Conservation (phyloP, 1,284 basidiomycete genomes). For the Trichosporon ovoides region DNA sequence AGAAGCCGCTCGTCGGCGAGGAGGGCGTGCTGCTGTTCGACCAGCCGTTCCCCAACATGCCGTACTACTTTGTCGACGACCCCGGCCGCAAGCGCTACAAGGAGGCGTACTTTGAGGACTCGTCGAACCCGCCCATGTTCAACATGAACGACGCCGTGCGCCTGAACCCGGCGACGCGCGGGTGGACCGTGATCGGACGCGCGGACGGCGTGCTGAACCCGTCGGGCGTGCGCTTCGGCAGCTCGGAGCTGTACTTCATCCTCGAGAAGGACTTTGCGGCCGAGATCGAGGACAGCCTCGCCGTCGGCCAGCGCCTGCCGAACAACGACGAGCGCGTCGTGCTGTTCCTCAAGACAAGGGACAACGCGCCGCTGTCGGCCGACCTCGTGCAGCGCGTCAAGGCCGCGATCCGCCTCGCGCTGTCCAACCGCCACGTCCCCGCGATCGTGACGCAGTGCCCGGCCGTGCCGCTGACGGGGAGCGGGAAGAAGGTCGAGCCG, state of each 20-base stretch:
- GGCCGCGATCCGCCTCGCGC: slow-evolving; percentile 25
- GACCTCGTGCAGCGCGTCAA: slow-evolving; percentile 27
- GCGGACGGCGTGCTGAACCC: slow-evolving; percentile 32
- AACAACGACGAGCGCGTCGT: slow-evolving; percentile 41
- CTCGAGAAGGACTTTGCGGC: slow-evolving; percentile 25
- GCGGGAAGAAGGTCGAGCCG: slow-evolving; percentile 23
- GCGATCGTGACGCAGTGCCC: slow-evolving; percentile 31
- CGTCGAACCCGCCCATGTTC: slow-evolving; percentile 22
- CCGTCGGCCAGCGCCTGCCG: slow-evolving; percentile 30
- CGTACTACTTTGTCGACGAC: slow-evolving; percentile 29
- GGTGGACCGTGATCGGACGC: slow-evolving; percentile 23
- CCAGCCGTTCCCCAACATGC: slow-evolving; percentile 42
- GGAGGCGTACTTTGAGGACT: slow-evolving; percentile 42
- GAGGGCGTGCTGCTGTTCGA: slow-evolving; percentile 38
- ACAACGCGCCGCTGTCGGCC: slow-evolving; percentile 16
- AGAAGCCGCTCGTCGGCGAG: slow-evolving; percentile 17
- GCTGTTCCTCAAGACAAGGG: slow-evolving; percentile 34
- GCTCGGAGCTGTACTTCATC: slow-evolving; percentile 27
- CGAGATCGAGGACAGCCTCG: slow-evolving; percentile 37
- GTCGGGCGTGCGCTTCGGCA: slow-evolving; percentile 28
- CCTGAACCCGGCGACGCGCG: slow-evolving; percentile 19
- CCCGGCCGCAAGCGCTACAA: slow-evolving; percentile 36
- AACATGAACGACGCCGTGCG: slow-evolving; percentile 25
- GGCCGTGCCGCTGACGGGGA: slow-evolving; percentile 17
- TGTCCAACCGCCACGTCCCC: slow-evolving; percentile 37